Evolutionary conservation across 139 green algal species (phyloP).

Genomic region (Eudorina sp.): DNA sequence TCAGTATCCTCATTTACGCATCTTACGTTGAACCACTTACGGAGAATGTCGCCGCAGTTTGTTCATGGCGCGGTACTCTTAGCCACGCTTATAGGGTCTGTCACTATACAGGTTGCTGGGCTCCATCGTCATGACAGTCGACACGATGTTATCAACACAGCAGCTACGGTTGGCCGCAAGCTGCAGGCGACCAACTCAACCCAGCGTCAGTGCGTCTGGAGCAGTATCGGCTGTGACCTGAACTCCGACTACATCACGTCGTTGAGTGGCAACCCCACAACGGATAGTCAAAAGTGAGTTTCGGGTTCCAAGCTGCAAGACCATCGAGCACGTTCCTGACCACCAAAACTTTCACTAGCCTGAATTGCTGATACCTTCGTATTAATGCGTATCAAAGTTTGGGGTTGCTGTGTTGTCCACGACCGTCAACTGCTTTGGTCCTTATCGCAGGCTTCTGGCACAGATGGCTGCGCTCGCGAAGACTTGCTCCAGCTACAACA

Average conservation of each 20-base stretch:
- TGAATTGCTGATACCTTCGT: no score
- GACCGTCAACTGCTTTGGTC: no score
- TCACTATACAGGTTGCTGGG: no score
- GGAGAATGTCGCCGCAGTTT: no score
- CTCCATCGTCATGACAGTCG: neutral
- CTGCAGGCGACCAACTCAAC: neutral
- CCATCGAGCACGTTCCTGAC: no score
- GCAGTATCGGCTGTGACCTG: neutral
- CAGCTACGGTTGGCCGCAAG: neutral
- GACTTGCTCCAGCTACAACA: neutral
- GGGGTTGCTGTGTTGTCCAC: no score
- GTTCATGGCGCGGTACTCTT: no score
- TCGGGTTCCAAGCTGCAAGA: neutral
- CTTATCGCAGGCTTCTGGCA: neutral
- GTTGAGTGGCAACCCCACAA: neutral
- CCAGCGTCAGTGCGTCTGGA: neutral
- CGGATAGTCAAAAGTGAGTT: conserved; percentile 3
- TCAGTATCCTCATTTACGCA: no score
- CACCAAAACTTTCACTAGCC: no score
- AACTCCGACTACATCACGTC: neutral
- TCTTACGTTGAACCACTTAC: no score
- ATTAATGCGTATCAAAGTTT: no score
- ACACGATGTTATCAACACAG: neutral
- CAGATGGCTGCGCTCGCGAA: neutral
- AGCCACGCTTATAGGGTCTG: no score